phyloP scores from a whole-genome alignment of 345 rosid genomes.

The Excoecaria agallocha region DNA sequence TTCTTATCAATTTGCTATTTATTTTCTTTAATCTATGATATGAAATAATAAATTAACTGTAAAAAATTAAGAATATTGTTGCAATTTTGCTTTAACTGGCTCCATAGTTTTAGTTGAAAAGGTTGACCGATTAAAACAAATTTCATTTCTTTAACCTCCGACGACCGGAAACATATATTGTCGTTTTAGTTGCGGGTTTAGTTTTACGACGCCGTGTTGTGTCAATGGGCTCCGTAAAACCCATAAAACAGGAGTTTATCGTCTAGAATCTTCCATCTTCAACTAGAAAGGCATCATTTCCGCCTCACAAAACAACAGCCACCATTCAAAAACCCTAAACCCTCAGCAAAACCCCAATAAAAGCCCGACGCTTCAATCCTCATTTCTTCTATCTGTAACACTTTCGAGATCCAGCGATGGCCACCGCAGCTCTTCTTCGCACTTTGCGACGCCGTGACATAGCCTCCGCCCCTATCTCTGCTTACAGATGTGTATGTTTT shows the following conservation, averaged over 20 bases:
- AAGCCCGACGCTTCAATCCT: background rate
- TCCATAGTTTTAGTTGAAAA: too few relatives aligned
- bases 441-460: conserved; percentile 67
- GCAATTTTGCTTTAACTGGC: too few relatives aligned
- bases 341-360: background rate
- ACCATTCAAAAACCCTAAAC: conserved; percentile 25
- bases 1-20: too few relatives aligned
- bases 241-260: background rate
- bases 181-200: background rate
- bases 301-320: background rate
- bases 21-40: too few relatives aligned
- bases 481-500: conserved; percentile 57
- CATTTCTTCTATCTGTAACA: too few relatives aligned
- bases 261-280: conserved; percentile 19
- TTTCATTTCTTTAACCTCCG: too few relatives aligned
- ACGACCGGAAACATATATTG: too few relatives aligned
- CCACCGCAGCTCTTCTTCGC: conserved; percentile 61
- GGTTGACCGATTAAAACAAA: too few relatives aligned
- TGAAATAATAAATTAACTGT: too few relatives aligned
- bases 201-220: background rate
- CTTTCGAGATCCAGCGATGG: conserved; percentile 36
- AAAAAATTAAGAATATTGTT: too few relatives aligned
- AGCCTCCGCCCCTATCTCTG: conserved; percentile 52
- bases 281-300: background rate
- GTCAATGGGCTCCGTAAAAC: background rate